Evolutionary conservation across 768 basidiomycete genomes (phyloP).

Genomic region (Leccinum fibrillosum): DNA sequence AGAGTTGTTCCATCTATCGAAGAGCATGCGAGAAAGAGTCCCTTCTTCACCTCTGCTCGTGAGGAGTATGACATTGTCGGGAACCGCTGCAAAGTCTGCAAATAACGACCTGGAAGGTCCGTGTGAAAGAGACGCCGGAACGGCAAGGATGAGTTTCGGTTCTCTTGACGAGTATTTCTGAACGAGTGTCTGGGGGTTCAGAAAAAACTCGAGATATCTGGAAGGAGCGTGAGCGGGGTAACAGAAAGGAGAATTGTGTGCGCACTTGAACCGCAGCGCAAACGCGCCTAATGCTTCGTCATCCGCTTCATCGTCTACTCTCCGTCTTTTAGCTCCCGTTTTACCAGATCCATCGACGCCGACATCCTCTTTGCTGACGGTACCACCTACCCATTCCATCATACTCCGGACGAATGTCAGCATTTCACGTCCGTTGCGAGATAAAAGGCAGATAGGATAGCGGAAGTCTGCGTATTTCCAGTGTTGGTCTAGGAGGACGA

Average conservation of each 20-base stretch:
- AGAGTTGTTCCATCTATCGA: slow-evolving; percentile 79
- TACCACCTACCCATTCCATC: slow-evolving; percentile 99
- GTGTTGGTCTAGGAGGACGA: slow-evolving; percentile 94
- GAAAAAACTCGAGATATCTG: slow-evolving; percentile 91
- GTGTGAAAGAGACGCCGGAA: slow-evolving; percentile 89
- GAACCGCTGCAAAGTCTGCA: slow-evolving; percentile 76
- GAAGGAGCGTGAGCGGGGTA: slow-evolving; percentile 1
- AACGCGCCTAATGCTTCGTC: slow-evolving; percentile 84
- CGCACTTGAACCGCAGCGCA: slow-evolving; percentile 84
- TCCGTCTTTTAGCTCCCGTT: slow-evolving; percentile 48
- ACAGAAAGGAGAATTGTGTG: not conserved
- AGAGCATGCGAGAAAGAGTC: slow-evolving; percentile 74
- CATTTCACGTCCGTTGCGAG: slow-evolving; percentile 90
- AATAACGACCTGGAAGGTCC: slow-evolving; percentile 88
- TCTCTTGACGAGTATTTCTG: slow-evolving; percentile 82
- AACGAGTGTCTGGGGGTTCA: slow-evolving; percentile 74
- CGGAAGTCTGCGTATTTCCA: slow-evolving; percentile 87
- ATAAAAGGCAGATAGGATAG: slow-evolving; percentile 92
- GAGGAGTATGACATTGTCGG: slow-evolving; percentile 84
- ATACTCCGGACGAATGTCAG: slow-evolving; percentile 90
- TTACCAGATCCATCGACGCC: slow-evolving; percentile 68
- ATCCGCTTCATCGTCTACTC: slow-evolving; percentile 68
- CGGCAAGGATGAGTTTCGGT: slow-evolving; percentile 91
- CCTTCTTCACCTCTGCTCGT: slow-evolving; percentile 78
- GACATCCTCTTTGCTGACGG: slow-evolving; percentile 88